Conservation (phyloP, 2,329 filamentous ascomycete genomes). For the Aspergillus ustus region DNA sequence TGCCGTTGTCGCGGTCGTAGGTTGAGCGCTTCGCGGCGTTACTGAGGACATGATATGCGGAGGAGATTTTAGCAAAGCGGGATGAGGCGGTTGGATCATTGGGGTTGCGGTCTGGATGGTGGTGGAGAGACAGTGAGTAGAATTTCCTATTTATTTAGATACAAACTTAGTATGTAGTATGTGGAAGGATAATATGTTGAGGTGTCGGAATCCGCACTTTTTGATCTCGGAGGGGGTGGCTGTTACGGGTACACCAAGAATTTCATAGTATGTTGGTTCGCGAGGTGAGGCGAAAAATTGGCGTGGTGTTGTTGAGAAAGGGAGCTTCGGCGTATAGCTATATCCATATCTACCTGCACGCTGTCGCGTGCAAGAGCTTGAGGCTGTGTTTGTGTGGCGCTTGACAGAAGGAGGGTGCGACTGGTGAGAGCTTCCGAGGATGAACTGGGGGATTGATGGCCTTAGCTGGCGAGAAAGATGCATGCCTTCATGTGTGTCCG, state of each 20-base stretch:
- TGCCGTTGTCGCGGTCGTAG: constrained; percentile 71
- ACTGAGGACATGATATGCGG: constrained; percentile 80
- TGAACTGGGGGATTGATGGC: constrained; percentile 18
- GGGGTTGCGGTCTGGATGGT: constrained; percentile 92
- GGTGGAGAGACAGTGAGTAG: constrained; percentile 85
- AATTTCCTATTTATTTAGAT: constrained; percentile 60
- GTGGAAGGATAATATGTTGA: background rate
- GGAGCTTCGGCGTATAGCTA: constrained; percentile 7
- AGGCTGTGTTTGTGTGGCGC: background rate
- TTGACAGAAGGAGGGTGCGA: background rate
- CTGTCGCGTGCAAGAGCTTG: background rate
- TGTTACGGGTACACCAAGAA: constrained; percentile 70
- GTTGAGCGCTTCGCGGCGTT: constrained; percentile 72
- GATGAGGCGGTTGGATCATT: constrained; percentile 71
- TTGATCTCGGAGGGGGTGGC: constrained; percentile 82
- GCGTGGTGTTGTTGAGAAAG: constrained; percentile 53
- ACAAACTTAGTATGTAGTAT: background rate
- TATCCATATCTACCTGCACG: background rate
- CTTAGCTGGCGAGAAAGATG: constrained; percentile 28
- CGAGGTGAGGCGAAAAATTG: constrained; percentile 28
- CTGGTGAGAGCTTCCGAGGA: background rate
- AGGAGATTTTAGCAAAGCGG: constrained; percentile 81
- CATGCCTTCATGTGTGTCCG: constrained; percentile 26
- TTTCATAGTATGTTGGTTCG: constrained; percentile 76
- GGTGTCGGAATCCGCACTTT: constrained; percentile 58